Evolutionary conservation across 805 yeast species (phyloP).

Genomic region (Wickerhamomyces mucosus): DNA sequence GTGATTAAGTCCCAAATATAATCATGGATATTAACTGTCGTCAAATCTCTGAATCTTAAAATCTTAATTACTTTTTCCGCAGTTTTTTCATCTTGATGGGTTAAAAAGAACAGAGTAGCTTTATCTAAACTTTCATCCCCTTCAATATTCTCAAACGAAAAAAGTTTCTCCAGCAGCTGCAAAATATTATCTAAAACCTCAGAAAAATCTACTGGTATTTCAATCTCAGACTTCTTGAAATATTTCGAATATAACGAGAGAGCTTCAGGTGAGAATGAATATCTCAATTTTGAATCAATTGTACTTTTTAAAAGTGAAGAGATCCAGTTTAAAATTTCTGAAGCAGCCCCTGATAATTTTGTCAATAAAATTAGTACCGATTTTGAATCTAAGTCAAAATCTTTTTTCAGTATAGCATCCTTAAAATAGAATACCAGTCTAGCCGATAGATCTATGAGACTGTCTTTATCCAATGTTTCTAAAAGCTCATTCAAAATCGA

Average conservation of each 20-base stretch:
- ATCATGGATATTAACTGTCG: constrained; percentile 14
- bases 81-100: constrained; percentile 28
- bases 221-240: background rate
- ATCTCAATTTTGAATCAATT: background rate
- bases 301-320: background rate
- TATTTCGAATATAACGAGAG: constrained; percentile 1
- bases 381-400: background rate
- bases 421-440: constrained; percentile 1
- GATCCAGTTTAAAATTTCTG: background rate
- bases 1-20: constrained; percentile 40
- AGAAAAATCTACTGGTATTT: background rate
- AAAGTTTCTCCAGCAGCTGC: constrained; percentile 10
- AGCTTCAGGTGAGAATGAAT: constrained; percentile 2
- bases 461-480: constrained; percentile 3
- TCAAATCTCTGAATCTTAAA: constrained; percentile 45
- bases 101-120: constrained; percentile 25
- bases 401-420: background rate
- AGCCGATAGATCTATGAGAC: background rate
- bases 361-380: constrained; percentile 2
- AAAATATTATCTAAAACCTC: constrained; percentile 3
- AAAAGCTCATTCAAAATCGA: constrained; percentile 5
- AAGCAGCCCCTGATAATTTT: constrained; percentile 4
- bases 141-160: constrained; percentile 3
- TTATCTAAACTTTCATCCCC: constrained; percentile 15
- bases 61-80: constrained; percentile 29